Evolutionary conservation across 805 yeast genomes (phyloP), one percentile per base, ranked within the genome.

Genomic region (Ogataea nonfermentans): DNA sequence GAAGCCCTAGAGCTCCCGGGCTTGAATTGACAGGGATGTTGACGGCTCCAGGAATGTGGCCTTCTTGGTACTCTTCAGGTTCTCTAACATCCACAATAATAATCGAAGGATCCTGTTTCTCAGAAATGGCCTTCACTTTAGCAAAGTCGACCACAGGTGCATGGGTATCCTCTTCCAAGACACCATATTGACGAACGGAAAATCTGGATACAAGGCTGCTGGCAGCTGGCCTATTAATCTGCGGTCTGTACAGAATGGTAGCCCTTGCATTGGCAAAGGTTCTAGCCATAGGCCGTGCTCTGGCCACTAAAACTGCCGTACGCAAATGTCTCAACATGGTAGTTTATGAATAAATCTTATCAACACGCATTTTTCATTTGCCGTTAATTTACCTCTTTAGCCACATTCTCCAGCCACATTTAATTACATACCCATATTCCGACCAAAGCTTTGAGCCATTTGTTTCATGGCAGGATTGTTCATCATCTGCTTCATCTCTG

Each of bases 21-120:
- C 90, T 77, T 4, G 93, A 78, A 57, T 88, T 88, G 66, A 80
- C 82, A 13, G 99, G 98, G 42, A 91, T 75, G 58, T 93, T 93
- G 41, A 90, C 63, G 5, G 98, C 82, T 10, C 78, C 74, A 20
- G 96, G 96, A 52, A 91, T 84, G 57, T 76, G 79, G 29, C 96
- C 96, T 33, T 68, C 78, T 26, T 66, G 66, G 40, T 42, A 65
- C 65, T 91, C 99, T 17, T 70, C 73, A 5, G 97, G 96, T 68
- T 91, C 98, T 60, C 99, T 79, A 14, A 87, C 97, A 58, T 91
- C 99, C 16, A 91, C 80, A 26, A 91, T 64, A 29, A 87, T 70
- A 25, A 73, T 64, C 11, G 67, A 65, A 11, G 76, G 70, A 39
- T 67, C 69, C 10, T 48, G 35, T 4, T 79, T 77, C 16, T 41